Percentiles rank a stretch among this genome's conserved stretches.
Conservation (phyloP, 1,284 basidiomycete species). For the Naganishia albida region DNA sequence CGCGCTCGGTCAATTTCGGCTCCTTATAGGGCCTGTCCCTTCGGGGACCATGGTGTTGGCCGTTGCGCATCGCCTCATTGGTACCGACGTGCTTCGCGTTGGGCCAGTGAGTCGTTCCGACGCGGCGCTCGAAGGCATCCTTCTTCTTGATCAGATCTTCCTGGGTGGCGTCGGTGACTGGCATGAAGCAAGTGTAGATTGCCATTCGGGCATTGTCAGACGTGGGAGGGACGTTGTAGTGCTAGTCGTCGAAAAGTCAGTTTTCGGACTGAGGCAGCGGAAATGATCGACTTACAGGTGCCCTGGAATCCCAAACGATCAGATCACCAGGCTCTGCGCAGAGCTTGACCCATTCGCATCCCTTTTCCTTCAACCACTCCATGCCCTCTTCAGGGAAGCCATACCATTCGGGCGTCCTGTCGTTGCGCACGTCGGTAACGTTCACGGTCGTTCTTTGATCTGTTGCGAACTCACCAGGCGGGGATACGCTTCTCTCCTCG, state of each 20-base stretch:
- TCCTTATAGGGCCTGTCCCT: constrained; percentile 6
- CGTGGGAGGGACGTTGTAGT: constrained; percentile 26
- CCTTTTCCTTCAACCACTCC: constrained; percentile 44
- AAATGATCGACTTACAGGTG: neutral
- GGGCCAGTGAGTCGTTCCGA: constrained; percentile 25
- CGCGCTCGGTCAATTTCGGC: constrained; percentile 22
- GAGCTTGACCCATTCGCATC: constrained; percentile 44
- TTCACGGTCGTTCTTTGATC: too few relatives aligned
- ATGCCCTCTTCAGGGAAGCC: constrained; percentile 40
- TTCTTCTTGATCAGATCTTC: constrained; percentile 24
- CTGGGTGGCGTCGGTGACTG: constrained; percentile 8
- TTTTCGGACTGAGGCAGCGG: neutral
- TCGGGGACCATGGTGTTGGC: neutral
- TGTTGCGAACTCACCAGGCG: constrained; percentile 45
- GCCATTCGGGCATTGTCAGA: constrained; percentile 9
- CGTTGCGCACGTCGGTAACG: constrained; percentile 42
- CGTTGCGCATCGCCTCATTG: constrained; percentile 12
- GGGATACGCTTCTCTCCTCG: constrained; percentile 11
- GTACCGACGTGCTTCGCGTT: constrained; percentile 8
- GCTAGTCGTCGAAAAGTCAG: neutral
- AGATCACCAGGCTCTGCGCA: constrained; percentile 41
- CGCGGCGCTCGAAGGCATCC: constrained; percentile 16
- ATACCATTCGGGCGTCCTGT: constrained; percentile 42
- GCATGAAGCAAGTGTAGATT: constrained; percentile 24
- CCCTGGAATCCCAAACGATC: constrained; percentile 41